These are phyloP conservation scores for Lactarius quietus DNA, from an alignment of 768 basidiomycete species.

Conservation along the genomic window DNA sequence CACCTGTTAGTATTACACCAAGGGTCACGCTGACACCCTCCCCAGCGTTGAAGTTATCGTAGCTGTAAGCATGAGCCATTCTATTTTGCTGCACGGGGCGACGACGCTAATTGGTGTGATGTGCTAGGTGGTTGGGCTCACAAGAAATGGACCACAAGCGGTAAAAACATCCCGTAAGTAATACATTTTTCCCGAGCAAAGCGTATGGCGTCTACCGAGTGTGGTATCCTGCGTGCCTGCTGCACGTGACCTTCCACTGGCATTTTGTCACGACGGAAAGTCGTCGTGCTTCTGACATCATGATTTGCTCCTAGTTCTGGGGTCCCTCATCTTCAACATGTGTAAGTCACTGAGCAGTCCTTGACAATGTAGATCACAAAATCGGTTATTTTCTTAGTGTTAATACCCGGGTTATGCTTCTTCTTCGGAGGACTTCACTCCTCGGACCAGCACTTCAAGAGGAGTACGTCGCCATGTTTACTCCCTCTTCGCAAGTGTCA, in stretches of 20 bases:
- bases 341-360: background rate
- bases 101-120: background rate
- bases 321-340: background rate
- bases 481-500: background rate
- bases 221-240: too few relatives aligned
- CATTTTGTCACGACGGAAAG: too few relatives aligned
- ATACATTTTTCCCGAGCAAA: background rate
- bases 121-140: background rate
- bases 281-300: background rate
- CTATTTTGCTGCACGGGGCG: background rate
- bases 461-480: background rate
- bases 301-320: background rate
- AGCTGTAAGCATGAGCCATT: background rate
- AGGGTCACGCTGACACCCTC: background rate
- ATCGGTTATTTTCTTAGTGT: background rate
- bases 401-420: background rate
- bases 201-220: too few relatives aligned
- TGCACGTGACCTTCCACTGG: too few relatives aligned
- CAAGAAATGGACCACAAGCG: background rate
- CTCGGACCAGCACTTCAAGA: background rate
- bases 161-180: background rate
- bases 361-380: background rate
- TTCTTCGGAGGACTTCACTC: background rate
- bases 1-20: background rate
- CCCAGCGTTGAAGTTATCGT: background rate